phyloP scores from a whole-genome alignment of 2,329 filamentous ascomycete species.

The Calonectria hongkongensis region DNA sequence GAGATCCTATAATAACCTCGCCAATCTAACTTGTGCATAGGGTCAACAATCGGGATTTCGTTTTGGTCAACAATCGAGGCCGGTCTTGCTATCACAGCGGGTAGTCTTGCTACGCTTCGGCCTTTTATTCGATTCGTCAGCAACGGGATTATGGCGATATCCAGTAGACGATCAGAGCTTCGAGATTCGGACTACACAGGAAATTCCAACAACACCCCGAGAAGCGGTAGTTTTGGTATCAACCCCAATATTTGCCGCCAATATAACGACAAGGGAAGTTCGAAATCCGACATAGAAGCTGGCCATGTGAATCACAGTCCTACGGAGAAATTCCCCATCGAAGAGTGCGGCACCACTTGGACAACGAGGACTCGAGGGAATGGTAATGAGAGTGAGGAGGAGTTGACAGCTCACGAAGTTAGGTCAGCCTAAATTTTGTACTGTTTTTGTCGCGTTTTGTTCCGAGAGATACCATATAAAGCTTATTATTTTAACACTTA shows the following conservation, averaged over 20 bases:
- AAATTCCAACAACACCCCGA: neutral
- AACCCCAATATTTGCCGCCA: neutral
- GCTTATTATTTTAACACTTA: no score
- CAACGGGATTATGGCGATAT: constrained; percentile 57
- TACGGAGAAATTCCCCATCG: neutral
- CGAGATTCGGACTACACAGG: constrained; percentile 42
- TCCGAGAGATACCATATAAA: no score
- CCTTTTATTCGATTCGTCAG: constrained; percentile 63
- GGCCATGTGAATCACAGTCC: neutral
- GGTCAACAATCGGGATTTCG: constrained; percentile 64
- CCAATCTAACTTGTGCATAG: constrained; percentile 45
- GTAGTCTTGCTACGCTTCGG: constrained; percentile 67
- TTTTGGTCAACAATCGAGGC: constrained; percentile 70
- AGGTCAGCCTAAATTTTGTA: neutral
- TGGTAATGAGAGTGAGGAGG: neutral
- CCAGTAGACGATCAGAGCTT: constrained; percentile 47
- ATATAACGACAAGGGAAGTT: neutral
- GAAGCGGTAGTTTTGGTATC: neutral
- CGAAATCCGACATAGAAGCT: neutral
- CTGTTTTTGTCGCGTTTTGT: no score
- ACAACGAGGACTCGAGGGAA: neutral
- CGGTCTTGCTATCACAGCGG: constrained; percentile 68
- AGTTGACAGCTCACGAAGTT: neutral
- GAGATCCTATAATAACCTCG: neutral
- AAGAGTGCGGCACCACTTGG: neutral